Evolutionary conservation across 805 yeast species (phyloP).

Genomic region (Yarrowia sp.): DNA sequence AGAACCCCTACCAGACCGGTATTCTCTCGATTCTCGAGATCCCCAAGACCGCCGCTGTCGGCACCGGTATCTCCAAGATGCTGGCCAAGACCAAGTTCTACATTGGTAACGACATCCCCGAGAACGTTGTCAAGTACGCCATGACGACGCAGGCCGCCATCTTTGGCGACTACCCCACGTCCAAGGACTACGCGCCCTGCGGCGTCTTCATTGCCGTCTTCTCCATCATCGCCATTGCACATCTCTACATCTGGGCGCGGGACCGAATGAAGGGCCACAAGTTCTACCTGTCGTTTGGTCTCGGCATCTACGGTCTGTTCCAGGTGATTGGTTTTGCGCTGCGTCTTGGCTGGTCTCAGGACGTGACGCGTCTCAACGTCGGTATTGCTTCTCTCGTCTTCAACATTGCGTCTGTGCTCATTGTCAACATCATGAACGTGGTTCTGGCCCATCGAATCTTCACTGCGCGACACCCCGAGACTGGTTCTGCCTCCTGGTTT

Average conservation of each 20-base stretch:
- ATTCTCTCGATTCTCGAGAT: conserved; percentile 2
- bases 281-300: conserved; percentile 54
- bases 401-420: conserved; percentile 54
- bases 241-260: conserved; percentile 47
- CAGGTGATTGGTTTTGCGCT: conserved; percentile 59
- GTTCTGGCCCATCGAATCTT: conserved; percentile 69
- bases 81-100: conserved; percentile 8
- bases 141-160: conserved; percentile 37
- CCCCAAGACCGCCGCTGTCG: conserved; percentile 10
- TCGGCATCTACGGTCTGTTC: conserved; percentile 52
- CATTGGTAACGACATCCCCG: conserved; percentile 12
- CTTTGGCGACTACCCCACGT: conserved; percentile 63
- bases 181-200: conserved; percentile 57
- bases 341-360: conserved; percentile 58
- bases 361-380: conserved; percentile 45
- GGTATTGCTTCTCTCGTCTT: conserved; percentile 62
- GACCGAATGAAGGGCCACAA: conserved; percentile 58
- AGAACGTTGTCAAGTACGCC: conserved; percentile 17
- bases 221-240: conserved; percentile 48
- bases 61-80: conserved; percentile 18
- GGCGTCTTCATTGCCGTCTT: conserved; percentile 57
- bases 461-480: conserved; percentile 74
- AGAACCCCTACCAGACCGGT: conserved; percentile 13
- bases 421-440: conserved; percentile 57
- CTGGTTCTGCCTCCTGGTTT: conserved; percentile 53